Evolutionary conservation across 805 yeast genomes (phyloP).

Genomic region (Ogataea methanolica): DNA sequence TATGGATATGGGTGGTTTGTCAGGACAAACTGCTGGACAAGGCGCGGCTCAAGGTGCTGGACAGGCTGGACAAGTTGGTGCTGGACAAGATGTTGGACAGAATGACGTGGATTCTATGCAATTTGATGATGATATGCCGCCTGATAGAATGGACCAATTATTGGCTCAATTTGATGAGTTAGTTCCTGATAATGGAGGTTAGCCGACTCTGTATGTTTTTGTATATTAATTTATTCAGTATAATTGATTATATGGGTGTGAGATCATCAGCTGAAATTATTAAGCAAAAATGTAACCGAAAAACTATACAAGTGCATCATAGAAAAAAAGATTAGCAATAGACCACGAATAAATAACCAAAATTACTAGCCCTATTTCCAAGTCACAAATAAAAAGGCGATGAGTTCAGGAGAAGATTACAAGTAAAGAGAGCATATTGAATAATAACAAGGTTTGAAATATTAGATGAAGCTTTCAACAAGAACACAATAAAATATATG

Average conservation of each 20-base stretch:
- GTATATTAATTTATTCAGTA: background rate
- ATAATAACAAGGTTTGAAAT: background rate
- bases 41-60: background rate
- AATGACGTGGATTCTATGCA: constrained; percentile 8
- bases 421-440: background rate
- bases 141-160: constrained; percentile 30
- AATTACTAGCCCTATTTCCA: too few species aligned
- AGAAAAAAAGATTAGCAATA: too few species aligned
- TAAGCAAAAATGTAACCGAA: too few species aligned
- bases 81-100: background rate
- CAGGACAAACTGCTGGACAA: background rate
- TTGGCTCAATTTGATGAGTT: constrained; percentile 30
- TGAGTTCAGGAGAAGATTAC: too few species aligned
- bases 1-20: constrained; percentile 3
- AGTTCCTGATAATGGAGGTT: constrained; percentile 14
- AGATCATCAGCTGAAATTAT: too few species aligned
- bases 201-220: background rate
- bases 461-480: background rate
- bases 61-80: background rate
- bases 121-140: constrained; percentile 15
- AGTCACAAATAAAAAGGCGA: too few species aligned
- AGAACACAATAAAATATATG: background rate
- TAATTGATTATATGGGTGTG: background rate
- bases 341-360: too few species aligned
- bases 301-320: too few species aligned